Conservation (phyloP, 2,329 filamentous ascomycete species). For the Colletotrichum sp. region DNA sequence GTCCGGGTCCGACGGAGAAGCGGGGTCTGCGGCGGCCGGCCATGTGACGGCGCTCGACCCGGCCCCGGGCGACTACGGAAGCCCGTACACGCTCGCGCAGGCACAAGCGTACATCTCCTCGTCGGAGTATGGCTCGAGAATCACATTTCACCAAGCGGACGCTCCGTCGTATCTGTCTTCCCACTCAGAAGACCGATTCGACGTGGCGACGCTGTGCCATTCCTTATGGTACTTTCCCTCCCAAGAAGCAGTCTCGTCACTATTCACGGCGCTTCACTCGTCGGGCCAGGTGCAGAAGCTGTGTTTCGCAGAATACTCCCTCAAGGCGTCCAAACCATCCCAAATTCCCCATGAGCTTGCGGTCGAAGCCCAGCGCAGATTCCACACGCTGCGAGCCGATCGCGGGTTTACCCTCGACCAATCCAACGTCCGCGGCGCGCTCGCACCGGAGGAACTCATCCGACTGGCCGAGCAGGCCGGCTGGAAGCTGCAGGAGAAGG, state of each 20-base stretch:
- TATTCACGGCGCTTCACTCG: background rate
- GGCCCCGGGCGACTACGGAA: conserved; percentile 10
- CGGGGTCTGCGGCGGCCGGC: background rate
- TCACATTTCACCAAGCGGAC: conserved; percentile 2
- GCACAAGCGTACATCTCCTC: conserved; percentile 2
- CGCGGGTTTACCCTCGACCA: background rate
- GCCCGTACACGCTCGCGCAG: conserved; percentile 14
- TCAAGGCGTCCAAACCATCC: background rate
- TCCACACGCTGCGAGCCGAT: background rate
- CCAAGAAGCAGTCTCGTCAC: background rate
- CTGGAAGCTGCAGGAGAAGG: conserved; percentile 1
- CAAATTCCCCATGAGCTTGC: conserved; percentile 16
- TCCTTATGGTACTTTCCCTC: conserved; percentile 19
- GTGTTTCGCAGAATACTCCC: conserved; percentile 14
- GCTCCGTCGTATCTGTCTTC: conserved; percentile 2
- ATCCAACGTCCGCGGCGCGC: conserved; percentile 14
- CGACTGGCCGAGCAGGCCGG: background rate
- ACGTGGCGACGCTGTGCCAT: conserved; percentile 10
- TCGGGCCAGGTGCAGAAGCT: background rate
- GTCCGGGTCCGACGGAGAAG: background rate
- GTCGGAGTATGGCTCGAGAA: background rate
- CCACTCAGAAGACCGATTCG: background rate
- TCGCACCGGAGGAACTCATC: conserved; percentile 2
- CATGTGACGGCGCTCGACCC: conserved; percentile 16
- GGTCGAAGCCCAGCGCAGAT: background rate